Evolutionary conservation across 768 basidiomycete genomes (phyloP), one percentile per base, ranked within the genome.

Genomic region (Pulveroboletus sp.): DNA sequence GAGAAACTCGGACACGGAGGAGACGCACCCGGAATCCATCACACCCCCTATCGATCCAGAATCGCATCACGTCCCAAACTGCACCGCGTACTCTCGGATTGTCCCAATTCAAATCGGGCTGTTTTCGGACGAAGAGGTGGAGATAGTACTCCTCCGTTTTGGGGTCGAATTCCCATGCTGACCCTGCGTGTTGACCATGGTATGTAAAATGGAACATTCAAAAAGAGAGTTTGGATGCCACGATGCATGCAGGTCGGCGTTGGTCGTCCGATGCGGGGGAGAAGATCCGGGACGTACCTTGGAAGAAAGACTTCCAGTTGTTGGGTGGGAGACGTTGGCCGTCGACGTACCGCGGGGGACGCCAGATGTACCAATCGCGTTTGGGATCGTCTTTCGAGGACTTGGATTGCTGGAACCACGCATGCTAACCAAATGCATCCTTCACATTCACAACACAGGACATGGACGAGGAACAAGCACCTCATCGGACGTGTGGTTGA

Each of bases 21-120:
- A 31, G 53, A 67, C 80, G 47, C 56, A 88, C 82, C 19, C 85
- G 71, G 64, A 90, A 90, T 2, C 87, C 88, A 51, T 88, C 85
- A 51, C 82, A 82, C 1, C 88, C 87, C 41, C 81, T 71, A 45
- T 81, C 75, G n/a, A 87, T 71, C 87, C 86, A 89, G 59, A 85
- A 89, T 36, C 67, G 65, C 84, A 89, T 84, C 39, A 82, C 60
- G 29, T 83, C 79, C 67, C 74, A 83, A 1, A 86, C 73, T 8
- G 81, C 78, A 47, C 75, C 69, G 7, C 81, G 71, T 2, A 85
- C 78, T 7, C 75, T 74, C 0, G 76, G 74, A 53, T 87, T 84
- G 43, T 87, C 84, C 85, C 85, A 89, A 61, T 90, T 88, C 14
- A 89, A 64, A 60, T 89, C 88, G 0, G 86, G 87, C 68, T 87